Percentiles rank a stretch among this genome's conserved stretches.
These are phyloP conservation scores for Spongispora temasekensis DNA, from an alignment of 1,284 basidiomycete genomes.

Conservation along the genomic window DNA sequence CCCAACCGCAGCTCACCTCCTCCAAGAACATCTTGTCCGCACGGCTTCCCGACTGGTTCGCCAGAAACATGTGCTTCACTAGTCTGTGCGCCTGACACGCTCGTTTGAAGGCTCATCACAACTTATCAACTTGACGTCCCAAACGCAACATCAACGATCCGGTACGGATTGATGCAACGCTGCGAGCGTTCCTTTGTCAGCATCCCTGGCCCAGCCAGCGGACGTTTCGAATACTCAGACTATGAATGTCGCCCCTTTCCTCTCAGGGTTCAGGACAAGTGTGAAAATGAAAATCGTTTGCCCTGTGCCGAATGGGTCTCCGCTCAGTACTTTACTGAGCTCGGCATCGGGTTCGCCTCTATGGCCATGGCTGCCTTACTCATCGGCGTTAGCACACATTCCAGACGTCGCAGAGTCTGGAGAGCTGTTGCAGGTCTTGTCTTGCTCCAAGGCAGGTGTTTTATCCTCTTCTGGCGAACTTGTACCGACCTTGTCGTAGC, in stretches of 20 bases:
- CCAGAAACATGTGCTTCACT: constrained; percentile 17
- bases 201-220: constrained; percentile 48
- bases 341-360: constrained; percentile 63
- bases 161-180: constrained; percentile 59
- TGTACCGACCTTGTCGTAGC: constrained; percentile 39
- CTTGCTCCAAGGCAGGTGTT: constrained; percentile 54
- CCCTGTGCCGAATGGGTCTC: constrained; percentile 73
- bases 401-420: constrained; percentile 73
- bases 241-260: constrained; percentile 70
- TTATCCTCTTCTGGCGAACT: background rate
- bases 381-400: constrained; percentile 71
- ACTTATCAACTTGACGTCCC: constrained; percentile 49
- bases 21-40: constrained; percentile 60
- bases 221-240: constrained; percentile 51
- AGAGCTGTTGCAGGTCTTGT: constrained; percentile 65
- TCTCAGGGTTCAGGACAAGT: constrained; percentile 55
- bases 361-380: constrained; percentile 59
- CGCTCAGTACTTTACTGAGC: constrained; percentile 62
- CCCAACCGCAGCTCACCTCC: background rate
- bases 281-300: constrained; percentile 58
- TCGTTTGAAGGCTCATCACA: constrained; percentile 57
- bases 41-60: constrained; percentile 66
- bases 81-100: constrained; percentile 20
- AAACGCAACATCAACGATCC: constrained; percentile 48
- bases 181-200: constrained; percentile 56